Evolutionary conservation across 139 green algal species (phyloP).

Genomic region (Chara braunii): DNA sequence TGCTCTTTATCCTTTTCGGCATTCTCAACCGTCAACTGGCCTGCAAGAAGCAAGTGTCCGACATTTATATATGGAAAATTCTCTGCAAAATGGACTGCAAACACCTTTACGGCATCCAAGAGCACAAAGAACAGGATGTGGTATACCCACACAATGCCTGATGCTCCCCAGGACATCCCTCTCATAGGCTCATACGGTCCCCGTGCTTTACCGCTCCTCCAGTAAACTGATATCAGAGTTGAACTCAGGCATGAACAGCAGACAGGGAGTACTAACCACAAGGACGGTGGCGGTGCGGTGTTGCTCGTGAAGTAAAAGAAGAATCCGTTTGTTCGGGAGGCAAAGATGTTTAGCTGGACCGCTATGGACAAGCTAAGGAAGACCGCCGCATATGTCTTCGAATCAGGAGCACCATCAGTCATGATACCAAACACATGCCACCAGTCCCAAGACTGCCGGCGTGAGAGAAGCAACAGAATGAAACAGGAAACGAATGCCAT

Average conservation of each 20-base stretch:
- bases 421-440: slow-evolving; percentile 17
- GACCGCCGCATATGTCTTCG: slow-evolving; percentile 40
- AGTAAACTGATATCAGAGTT: neutral
- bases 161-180: neutral
- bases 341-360: slow-evolving; percentile 48
- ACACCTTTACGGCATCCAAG: neutral
- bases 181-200: neutral
- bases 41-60: too few relatives aligned
- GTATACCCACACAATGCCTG: neutral
- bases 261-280: neutral
- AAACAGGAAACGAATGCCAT: neutral
- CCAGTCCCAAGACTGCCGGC: slow-evolving; percentile 11
- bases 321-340: slow-evolving; percentile 42
- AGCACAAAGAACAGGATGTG: neutral
- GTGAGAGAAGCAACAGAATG: slow-evolving; percentile 10
- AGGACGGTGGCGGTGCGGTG: neutral
- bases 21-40: too few relatives aligned
- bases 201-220: neutral
- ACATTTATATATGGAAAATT: too few relatives aligned
- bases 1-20: too few relatives aligned
- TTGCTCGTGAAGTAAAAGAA: neutral
- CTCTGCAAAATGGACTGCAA: too few relatives aligned
- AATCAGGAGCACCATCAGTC: too few relatives aligned
- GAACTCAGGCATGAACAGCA: neutral
- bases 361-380: slow-evolving; percentile 38